A percentile compares a stretch with the other conserved stretches of the same genome.
Conservation (phyloP, 2,329 filamentous ascomycete genomes). For the Diaporthe caulivora region DNA sequence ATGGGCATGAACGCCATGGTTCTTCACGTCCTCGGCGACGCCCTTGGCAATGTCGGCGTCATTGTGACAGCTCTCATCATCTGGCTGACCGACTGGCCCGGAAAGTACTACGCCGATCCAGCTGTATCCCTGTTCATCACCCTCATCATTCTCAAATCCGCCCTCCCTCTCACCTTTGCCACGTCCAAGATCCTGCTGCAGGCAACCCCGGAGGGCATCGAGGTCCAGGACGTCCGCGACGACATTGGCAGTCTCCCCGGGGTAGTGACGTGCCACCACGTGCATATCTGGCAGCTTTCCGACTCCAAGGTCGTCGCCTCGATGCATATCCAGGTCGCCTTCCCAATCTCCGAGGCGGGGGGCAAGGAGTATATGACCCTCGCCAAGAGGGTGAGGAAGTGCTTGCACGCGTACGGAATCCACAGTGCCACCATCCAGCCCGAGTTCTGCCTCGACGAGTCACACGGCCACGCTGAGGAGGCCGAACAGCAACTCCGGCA, state of each 20-base stretch:
- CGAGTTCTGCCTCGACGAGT: conserved; percentile 76
- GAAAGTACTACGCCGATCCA: conserved; percentile 90
- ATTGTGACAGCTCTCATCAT: conserved; percentile 88
- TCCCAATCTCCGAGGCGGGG: conserved; percentile 86
- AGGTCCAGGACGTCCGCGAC: conserved; percentile 89
- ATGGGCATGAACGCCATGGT: conserved; percentile 95
- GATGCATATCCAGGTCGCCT: conserved; percentile 92
- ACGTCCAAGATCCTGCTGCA: conserved; percentile 92
- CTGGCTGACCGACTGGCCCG: conserved; percentile 87
- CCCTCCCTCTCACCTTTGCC: conserved; percentile 82
- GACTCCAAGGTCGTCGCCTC: conserved; percentile 95
- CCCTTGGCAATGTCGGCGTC: conserved; percentile 87
- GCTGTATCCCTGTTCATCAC: conserved; percentile 95
- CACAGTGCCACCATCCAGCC: conserved; percentile 98
- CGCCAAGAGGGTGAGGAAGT: conserved; percentile 84
- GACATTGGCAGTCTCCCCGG: conserved; percentile 90
- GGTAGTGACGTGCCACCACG: conserved; percentile 91
- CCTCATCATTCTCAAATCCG: conserved; percentile 78
- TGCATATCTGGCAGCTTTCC: conserved; percentile 97
- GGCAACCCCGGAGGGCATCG: conserved; percentile 90
- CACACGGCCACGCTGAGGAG: conserved; percentile 54
- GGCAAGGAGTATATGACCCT: conserved; percentile 90
- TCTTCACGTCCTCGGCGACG: conserved; percentile 83
- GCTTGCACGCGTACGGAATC: conserved; percentile 94
- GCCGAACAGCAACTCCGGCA: conserved; percentile 39